Evolutionary conservation across 192 early-diverging fungal species (phyloP), one percentile per base, ranked within the genome.

Genomic region (Dissophora globulifera): DNA sequence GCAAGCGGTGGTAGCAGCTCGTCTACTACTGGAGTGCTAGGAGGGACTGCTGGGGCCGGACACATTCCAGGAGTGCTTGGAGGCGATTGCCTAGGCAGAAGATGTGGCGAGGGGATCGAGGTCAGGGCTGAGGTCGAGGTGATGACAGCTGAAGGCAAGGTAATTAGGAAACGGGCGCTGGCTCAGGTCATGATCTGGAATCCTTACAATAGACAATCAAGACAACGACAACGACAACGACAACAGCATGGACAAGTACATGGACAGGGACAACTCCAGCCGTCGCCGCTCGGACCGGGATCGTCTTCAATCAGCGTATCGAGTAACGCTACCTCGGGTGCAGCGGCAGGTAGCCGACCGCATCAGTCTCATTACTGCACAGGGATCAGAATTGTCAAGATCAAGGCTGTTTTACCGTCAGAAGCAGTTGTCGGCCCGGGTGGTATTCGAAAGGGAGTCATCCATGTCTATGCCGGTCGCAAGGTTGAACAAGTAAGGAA

Each of bases 331-430:
- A 23, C 41, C 12, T 49, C 45, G 27, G 48, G 15, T 32, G 19
- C 50, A 23, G 27, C 55, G 6, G 15, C 65, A 4, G 41, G 59
- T 26, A 62, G 54, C 15, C 29, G 54, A 23, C 26, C 19, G 13
- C 33, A 20, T 10, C 42, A 58, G 47, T 32, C 41, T n/a, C 63
- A 67, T 25, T 58, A 67, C 31, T 67, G 68, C 13, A 52, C 64
- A 1, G 72, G 69, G 2, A 55, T 79, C 22, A 55, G 79, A 3
- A 71, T 82, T 17, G 82, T 62, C 51, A 83, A 80, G 59, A 82
- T 85, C 50, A 85, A 85, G 62, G 84, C 84, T 2, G 82, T 85
- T 0, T 57, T 85, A 3, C 82, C 84, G 1, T 31, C 58, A 0
- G 75, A 79, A n/a, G 67, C 72, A 19, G 72, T 67, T 8, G 45